phyloP scores from a whole-genome alignment of 768 basidiomycete species.

The Boletus patriciae region DNA sequence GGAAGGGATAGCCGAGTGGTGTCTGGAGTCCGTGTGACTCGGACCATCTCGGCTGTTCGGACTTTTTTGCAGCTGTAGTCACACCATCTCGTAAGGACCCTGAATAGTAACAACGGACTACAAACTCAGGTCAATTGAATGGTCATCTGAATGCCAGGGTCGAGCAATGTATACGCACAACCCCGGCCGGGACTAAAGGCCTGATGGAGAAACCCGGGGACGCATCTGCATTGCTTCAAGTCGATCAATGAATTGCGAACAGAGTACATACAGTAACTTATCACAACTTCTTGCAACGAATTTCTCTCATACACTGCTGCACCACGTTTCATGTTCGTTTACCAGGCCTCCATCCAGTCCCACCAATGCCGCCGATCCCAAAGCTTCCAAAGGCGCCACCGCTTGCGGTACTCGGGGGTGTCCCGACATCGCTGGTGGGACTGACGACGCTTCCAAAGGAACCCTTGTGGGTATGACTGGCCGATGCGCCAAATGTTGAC shows the following conservation, averaged over 20 bases:
- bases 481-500: constrained; percentile 54
- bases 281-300: constrained; percentile 3
- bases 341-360: constrained; percentile 20
- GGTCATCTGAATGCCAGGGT: too few species aligned
- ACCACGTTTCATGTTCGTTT: constrained; percentile 24
- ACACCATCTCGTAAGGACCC: too few species aligned
- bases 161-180: too few species aligned
- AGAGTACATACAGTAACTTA: constrained; percentile 10
- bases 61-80: too few species aligned
- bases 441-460: constrained; percentile 19
- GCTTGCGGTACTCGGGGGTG: constrained; percentile 26
- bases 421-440: constrained; percentile 26
- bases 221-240: not conserved
- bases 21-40: too few species aligned
- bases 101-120: too few species aligned
- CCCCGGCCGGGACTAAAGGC: too few species aligned
- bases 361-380: constrained; percentile 45
- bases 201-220: too few species aligned
- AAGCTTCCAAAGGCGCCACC: constrained; percentile 51
- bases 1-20: too few species aligned
- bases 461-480: constrained; percentile 21
- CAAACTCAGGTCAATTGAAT: too few species aligned
- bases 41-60: too few species aligned
- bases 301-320: not conserved
- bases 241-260: constrained; percentile 6